phyloP scores from a whole-genome alignment of 2,329 filamentous ascomycete genomes.

The Blastomyces percursus region DNA sequence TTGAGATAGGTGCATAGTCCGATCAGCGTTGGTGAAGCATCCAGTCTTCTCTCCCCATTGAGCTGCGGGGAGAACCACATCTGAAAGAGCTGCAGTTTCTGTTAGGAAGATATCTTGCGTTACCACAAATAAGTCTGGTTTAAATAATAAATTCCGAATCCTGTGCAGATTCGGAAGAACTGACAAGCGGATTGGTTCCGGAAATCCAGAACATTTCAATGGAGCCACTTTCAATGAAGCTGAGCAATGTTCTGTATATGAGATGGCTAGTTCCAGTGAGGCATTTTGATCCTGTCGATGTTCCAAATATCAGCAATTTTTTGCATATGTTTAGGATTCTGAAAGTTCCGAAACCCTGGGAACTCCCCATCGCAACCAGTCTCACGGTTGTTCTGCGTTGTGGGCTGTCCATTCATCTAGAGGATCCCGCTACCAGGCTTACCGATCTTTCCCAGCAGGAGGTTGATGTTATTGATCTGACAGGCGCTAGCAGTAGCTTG shows the following conservation, averaged over 20 bases:
- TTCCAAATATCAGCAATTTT: constrained; percentile 31
- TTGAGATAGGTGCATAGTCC: too few relatives aligned
- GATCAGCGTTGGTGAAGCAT: constrained; percentile 25
- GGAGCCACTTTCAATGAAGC: constrained; percentile 25
- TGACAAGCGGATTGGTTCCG: constrained; percentile 32
- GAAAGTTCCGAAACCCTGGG: constrained; percentile 29
- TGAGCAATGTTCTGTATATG: constrained; percentile 31
- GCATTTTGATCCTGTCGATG: constrained; percentile 24
- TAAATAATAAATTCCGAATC: constrained; percentile 23
- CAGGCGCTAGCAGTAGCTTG: constrained; percentile 32
- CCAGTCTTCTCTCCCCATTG: constrained; percentile 33
- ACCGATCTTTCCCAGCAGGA: constrained; percentile 28
- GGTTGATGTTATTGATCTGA: constrained; percentile 34
- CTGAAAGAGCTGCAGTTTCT: constrained; percentile 28
- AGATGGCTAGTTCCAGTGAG: constrained; percentile 32
- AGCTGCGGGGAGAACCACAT: constrained; percentile 29
- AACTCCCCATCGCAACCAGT: constrained; percentile 32
- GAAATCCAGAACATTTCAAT: constrained; percentile 32
- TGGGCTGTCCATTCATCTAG: constrained; percentile 34
- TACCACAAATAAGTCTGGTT: constrained; percentile 26
- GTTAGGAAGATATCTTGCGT: constrained; percentile 30
- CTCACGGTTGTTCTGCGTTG: constrained; percentile 33
- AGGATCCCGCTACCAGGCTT: constrained; percentile 27
- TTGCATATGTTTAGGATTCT: constrained; percentile 27
- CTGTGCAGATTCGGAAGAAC: constrained; percentile 26